Evolutionary conservation across 176 grass and related monocot species (phyloP).

Genomic region (Thalia dealbata): DNA sequence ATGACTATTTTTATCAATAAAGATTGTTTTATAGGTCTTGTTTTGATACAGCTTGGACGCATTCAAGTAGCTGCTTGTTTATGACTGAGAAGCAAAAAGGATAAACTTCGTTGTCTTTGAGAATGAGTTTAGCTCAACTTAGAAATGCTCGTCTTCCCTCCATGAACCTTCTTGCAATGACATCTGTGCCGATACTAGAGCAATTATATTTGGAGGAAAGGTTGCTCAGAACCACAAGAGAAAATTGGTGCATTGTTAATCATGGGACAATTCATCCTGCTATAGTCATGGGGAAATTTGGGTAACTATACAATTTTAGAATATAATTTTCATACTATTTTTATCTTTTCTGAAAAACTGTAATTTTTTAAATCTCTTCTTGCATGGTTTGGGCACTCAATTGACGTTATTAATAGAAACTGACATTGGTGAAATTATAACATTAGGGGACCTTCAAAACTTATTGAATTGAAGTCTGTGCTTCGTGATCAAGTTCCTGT

Average conservation of each 20-base stretch:
- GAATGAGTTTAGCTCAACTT: background rate
- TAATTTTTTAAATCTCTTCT: slow-evolving; percentile 2
- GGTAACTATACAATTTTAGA: slow-evolving; percentile 29
- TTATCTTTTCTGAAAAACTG: background rate
- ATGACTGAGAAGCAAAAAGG: background rate
- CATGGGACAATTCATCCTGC: slow-evolving; percentile 41
- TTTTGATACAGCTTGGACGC: background rate
- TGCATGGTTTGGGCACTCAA: slow-evolving; percentile 9
- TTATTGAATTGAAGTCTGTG: slow-evolving; percentile 50
- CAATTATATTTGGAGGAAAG: slow-evolving; percentile 78
- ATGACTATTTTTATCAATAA: too few species aligned
- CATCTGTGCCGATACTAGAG: slow-evolving; percentile 33
- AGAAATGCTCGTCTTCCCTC: slow-evolving; percentile 24
- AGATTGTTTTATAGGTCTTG: background rate
- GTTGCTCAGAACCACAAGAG: slow-evolving; percentile 34
- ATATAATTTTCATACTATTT: background rate
- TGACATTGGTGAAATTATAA: slow-evolving; percentile 23
- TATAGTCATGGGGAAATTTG: slow-evolving; percentile 76
- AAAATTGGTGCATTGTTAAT: slow-evolving; percentile 83
- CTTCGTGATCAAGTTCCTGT: slow-evolving; percentile 46
- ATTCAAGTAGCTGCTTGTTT: background rate
- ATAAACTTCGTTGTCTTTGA: background rate
- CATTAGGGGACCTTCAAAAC: slow-evolving; percentile 63
- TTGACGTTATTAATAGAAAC: slow-evolving; percentile 7
- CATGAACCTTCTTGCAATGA: slow-evolving; percentile 60